Percentiles rank a stretch among this genome's conserved stretches.
Conservation (phyloP, 129 eudicot genomes). For the Helianthus tuberosus region DNA sequence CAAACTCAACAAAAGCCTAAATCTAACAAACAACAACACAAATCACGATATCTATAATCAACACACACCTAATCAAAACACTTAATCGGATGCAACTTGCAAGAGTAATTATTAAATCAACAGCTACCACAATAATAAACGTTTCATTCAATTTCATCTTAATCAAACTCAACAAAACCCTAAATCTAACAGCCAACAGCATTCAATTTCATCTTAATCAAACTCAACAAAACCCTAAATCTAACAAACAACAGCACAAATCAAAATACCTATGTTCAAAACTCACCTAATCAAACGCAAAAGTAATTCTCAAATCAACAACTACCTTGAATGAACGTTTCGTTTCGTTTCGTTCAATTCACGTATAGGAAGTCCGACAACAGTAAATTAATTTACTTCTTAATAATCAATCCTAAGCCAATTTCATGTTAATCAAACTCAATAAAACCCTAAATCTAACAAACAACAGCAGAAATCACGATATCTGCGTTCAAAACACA, state of each 20-base stretch:
- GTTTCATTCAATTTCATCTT: neutral
- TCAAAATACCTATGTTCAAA: neutral
- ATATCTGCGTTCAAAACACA: neutral
- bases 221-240: neutral
- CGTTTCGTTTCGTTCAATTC: slow-evolving; percentile 60
- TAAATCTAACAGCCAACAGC: too few species aligned
- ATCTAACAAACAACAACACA: too few species aligned
- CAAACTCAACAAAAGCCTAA: too few species aligned
- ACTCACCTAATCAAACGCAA: slow-evolving; percentile 1
- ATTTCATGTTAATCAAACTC: slow-evolving; percentile 11
- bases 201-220: slow-evolving; percentile 7
- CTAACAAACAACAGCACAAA: slow-evolving; percentile 12
- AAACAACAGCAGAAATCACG: neutral
- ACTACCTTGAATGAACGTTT: slow-evolving; percentile 60
- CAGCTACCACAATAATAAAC: too few species aligned
- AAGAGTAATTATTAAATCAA: too few species aligned
- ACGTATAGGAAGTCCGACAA: slow-evolving; percentile 52
- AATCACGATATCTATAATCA: too few species aligned
- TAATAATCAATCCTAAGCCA: neutral
- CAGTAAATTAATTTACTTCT: too few species aligned
- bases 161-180: slow-evolving; percentile 3
- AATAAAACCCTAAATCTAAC: neutral
- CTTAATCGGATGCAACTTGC: too few species aligned
- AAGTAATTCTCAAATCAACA: neutral
- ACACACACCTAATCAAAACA: too few species aligned